These are phyloP conservation scores for Helianthus annuus DNA, from an alignment of 129 eudicot species.

Conservation along the genomic window DNA sequence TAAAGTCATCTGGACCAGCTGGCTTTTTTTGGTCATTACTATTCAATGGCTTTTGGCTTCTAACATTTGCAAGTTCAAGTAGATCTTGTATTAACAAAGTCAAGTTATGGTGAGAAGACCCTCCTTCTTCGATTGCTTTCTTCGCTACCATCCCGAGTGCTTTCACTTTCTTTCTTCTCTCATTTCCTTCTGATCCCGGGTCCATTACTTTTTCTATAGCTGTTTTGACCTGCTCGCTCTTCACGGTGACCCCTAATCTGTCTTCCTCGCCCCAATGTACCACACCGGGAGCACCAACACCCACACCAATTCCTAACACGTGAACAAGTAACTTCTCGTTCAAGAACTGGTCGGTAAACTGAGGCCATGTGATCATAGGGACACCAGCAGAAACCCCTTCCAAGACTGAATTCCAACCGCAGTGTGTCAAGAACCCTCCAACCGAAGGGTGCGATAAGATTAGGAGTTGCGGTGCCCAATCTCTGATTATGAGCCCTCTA, in stretches of 20 bases:
- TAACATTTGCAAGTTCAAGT: slow-evolving; percentile 11
- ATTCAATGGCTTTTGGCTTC: not conserved
- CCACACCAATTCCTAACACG: slow-evolving; percentile 27
- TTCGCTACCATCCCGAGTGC: slow-evolving; percentile 12
- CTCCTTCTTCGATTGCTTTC: slow-evolving; percentile 26
- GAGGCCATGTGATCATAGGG: slow-evolving; percentile 39
- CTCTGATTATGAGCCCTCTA: slow-evolving; percentile 52
- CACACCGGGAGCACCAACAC: slow-evolving; percentile 25
- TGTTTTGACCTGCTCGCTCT: slow-evolving; percentile 23
- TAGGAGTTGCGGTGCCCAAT: slow-evolving; percentile 67
- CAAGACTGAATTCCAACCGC: slow-evolving; percentile 30
- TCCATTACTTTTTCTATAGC: slow-evolving; percentile 5
- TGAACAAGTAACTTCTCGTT: slow-evolving; percentile 34
- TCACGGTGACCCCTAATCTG: slow-evolving; percentile 26
- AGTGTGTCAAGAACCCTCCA: slow-evolving; percentile 45
- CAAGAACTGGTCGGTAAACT: slow-evolving; percentile 34
- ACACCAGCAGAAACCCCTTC: slow-evolving; percentile 32
- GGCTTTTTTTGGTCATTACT: no score
- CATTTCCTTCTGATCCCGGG: slow-evolving; percentile 6
- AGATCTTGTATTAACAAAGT: slow-evolving; percentile 28
- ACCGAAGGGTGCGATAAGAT: slow-evolving; percentile 54
- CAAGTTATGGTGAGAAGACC: slow-evolving; percentile 36
- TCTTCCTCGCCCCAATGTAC: slow-evolving; percentile 41
- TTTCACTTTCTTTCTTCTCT: slow-evolving; percentile 30
- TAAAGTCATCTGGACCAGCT: no score